Conservation (phyloP, 495 filamentous ascomycete species). For the Amphirosellinia nigrospora region DNA sequence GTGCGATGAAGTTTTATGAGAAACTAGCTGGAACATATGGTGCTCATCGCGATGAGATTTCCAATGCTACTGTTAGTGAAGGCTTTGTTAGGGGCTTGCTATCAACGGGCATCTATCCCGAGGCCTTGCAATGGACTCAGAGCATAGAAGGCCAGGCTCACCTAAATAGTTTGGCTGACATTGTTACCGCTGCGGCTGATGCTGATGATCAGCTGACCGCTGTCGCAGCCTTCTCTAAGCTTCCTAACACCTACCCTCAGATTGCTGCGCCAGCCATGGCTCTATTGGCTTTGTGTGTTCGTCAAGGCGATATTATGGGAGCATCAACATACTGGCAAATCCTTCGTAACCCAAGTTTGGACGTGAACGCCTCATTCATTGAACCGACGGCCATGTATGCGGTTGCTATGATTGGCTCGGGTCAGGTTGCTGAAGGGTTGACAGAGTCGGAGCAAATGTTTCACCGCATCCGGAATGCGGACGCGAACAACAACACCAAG, state of each 20-base stretch:
- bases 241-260: constrained; percentile 55
- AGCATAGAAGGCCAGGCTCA: constrained; percentile 47
- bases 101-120: constrained; percentile 64
- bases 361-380: constrained; percentile 70
- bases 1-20: constrained; percentile 80
- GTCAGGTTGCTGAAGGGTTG: constrained; percentile 77
- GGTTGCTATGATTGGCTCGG: constrained; percentile 79
- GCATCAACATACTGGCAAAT: constrained; percentile 79
- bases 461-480: constrained; percentile 69
- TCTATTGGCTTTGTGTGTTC: constrained; percentile 83
- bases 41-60: constrained; percentile 60
- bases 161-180: constrained; percentile 46
- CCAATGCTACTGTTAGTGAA: constrained; percentile 70
- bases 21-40: constrained; percentile 71
- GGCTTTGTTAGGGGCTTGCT: constrained; percentile 78
- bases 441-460: constrained; percentile 82
- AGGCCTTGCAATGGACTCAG: constrained; percentile 71
- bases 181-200: constrained; percentile 74
- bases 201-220: constrained; percentile 73
- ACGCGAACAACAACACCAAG: constrained; percentile 44
- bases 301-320: constrained; percentile 74
- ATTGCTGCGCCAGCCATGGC: constrained; percentile 75
- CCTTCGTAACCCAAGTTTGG: constrained; percentile 63
- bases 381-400: constrained; percentile 88
- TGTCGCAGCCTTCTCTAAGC: constrained; percentile 66